phyloP scores from a whole-genome alignment of 2,329 filamentous ascomycete species.

The Xylariaceae sp. region DNA sequence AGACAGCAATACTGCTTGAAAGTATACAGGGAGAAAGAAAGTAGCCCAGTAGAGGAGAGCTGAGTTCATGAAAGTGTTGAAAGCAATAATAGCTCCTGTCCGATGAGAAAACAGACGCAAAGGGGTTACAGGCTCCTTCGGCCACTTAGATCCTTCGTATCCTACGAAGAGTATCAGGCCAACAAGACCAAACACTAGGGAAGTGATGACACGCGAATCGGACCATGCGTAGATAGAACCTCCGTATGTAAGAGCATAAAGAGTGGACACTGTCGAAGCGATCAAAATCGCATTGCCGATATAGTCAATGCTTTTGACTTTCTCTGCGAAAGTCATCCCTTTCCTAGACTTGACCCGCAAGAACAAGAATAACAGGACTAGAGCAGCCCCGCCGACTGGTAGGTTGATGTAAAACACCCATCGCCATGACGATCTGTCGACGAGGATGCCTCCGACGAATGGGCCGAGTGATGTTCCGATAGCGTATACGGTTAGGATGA shows the following conservation, averaged over 20 bases:
- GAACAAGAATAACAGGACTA: constrained; percentile 35
- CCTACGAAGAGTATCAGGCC: background rate
- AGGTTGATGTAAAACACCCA: constrained; percentile 38
- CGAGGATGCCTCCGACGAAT: constrained; percentile 7
- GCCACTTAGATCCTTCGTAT: background rate
- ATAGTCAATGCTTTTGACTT: constrained; percentile 25
- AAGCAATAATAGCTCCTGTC: constrained; percentile 41
- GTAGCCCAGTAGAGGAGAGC: constrained; percentile 43
- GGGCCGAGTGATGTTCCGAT: constrained; percentile 2
- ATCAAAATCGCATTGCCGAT: constrained; percentile 25
- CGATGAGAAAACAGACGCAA: constrained; percentile 49
- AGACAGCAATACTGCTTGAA: constrained; percentile 43
- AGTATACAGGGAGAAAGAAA: constrained; percentile 51
- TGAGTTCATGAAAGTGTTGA: constrained; percentile 45
- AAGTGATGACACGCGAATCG: no score
- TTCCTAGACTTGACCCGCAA: constrained; percentile 25
- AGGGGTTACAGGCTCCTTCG: background rate
- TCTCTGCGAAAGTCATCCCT: constrained; percentile 9
- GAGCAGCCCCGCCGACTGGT: constrained; percentile 37
- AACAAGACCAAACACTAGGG: no score
- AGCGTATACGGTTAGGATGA: background rate
- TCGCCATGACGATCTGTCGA: background rate
- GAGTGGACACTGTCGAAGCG: no score
- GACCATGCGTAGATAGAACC: no score
- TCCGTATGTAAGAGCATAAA: no score